Conservation (phyloP, 2,329 filamentous ascomycete species). For the Xylariomycetidae sp. region DNA sequence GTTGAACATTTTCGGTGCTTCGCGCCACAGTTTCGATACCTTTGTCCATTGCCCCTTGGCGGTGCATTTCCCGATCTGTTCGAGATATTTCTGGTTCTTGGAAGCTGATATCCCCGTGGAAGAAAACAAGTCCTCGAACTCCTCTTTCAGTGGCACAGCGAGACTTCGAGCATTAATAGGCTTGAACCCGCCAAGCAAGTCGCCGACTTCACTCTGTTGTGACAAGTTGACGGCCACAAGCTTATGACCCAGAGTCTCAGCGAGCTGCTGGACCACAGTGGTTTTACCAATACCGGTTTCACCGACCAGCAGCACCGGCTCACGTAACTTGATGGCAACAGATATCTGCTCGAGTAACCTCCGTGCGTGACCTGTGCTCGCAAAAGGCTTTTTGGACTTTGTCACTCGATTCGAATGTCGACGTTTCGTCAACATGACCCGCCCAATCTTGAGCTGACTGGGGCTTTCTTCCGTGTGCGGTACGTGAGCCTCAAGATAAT, state of each 20-base stretch:
- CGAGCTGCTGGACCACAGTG: constrained; percentile 88
- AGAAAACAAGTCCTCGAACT: constrained; percentile 85
- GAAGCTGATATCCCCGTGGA: constrained; percentile 78
- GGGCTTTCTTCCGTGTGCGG: constrained; percentile 61
- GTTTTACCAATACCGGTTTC: constrained; percentile 99
- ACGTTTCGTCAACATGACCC: constrained; percentile 56
- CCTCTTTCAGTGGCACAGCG: constrained; percentile 83
- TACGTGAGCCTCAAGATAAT: constrained; percentile 68
- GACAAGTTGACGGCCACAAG: constrained; percentile 92
- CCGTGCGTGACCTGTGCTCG: constrained; percentile 79
- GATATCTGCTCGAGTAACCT: constrained; percentile 83
- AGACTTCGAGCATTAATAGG: constrained; percentile 86
- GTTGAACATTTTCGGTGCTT: constrained; percentile 83
- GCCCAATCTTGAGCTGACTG: constrained; percentile 55
- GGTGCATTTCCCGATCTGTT: constrained; percentile 72
- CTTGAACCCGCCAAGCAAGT: constrained; percentile 93
- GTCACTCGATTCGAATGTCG: constrained; percentile 42
- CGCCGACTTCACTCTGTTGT: constrained; percentile 95
- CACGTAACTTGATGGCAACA: constrained; percentile 73
- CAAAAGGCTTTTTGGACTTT: constrained; percentile 65
- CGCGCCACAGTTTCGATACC: constrained; percentile 78
- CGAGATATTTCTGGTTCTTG: constrained; percentile 82
- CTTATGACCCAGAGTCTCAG: constrained; percentile 75
- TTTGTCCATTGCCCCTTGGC: constrained; percentile 82
- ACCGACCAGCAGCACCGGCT: constrained; percentile 90